A percentile compares a stretch with the other conserved stretches of the same genome.
phyloP scores from a whole-genome alignment of 78 protist genomes.

The Planoprotostelium fungivorum region DNA sequence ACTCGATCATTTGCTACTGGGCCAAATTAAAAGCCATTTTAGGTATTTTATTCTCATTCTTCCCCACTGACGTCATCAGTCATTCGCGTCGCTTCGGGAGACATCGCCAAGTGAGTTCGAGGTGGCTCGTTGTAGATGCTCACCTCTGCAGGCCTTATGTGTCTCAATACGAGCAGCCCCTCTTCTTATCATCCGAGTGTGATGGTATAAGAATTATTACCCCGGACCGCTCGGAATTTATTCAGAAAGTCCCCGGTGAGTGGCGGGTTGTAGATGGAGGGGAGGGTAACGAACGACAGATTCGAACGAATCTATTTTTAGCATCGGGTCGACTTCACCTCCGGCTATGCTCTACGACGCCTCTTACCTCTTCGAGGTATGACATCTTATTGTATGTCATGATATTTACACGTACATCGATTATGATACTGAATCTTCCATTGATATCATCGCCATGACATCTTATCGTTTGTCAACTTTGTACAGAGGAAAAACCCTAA shows the following conservation, averaged over 20 bases:
- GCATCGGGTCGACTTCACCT: conserved; percentile 63
- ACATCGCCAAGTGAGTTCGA: background rate
- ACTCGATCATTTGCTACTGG: background rate
- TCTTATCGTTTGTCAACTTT: background rate
- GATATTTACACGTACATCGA: too few species aligned
- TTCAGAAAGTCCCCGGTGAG: background rate
- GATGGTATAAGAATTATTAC: background rate
- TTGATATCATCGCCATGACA: background rate
- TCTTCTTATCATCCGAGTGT: background rate
- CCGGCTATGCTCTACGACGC: conserved; percentile 74
- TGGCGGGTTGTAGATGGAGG: background rate
- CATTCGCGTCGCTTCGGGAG: background rate
- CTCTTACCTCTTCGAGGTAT: conserved; percentile 33
- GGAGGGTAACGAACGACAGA: background rate
- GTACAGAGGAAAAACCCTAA: conserved; percentile 37
- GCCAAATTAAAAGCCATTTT: background rate
- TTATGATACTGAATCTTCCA: too few species aligned
- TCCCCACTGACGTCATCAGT: background rate
- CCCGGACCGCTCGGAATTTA: background rate
- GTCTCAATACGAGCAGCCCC: background rate
- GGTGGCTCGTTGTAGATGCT: background rate
- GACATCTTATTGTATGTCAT: too few species aligned
- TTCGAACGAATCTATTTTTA: conserved; percentile 26
- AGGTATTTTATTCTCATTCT: background rate
- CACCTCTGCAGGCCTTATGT: background rate